Evolutionary conservation across 306 rosid genomes (phyloP).

Genomic region (Canavalia ensiformis): DNA sequence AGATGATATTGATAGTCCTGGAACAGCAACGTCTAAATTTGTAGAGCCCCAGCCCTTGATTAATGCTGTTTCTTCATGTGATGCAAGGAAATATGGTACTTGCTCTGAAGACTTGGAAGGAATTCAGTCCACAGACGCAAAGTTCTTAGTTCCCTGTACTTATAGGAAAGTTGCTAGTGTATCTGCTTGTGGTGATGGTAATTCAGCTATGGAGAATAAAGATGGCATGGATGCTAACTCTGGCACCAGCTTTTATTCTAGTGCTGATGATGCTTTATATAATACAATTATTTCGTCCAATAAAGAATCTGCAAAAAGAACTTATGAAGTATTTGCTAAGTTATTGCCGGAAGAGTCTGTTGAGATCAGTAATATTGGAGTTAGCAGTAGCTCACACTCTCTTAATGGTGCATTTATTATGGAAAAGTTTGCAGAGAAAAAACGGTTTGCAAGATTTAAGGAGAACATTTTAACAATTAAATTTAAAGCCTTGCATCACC

Average conservation of each 20-base stretch:
- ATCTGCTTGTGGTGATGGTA: slow-evolving; percentile 54
- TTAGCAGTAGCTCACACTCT: slow-evolving; percentile 41
- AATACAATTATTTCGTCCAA: slow-evolving; percentile 66
- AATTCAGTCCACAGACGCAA: slow-evolving; percentile 43
- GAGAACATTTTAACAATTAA: slow-evolving; percentile 80
- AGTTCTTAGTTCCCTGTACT: slow-evolving; percentile 49
- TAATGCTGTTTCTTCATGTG: slow-evolving; percentile 59
- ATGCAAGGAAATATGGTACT: slow-evolving; percentile 36
- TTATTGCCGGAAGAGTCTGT: slow-evolving; percentile 55
- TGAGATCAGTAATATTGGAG: slow-evolving; percentile 47
- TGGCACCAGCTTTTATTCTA: slow-evolving; percentile 38
- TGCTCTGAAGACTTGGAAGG: slow-evolving; percentile 53
- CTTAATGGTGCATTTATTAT: slow-evolving; percentile 40
- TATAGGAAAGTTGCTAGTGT: slow-evolving; percentile 49
- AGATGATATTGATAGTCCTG: slow-evolving; percentile 91
- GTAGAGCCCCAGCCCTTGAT: slow-evolving; percentile 65
- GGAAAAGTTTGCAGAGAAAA: slow-evolving; percentile 71
- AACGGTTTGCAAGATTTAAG: slow-evolving; percentile 69
- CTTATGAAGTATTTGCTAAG: slow-evolving; percentile 61
- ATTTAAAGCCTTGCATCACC: slow-evolving; percentile 78
- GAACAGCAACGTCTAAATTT: slow-evolving; percentile 86
- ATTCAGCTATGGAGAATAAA: slow-evolving; percentile 40
- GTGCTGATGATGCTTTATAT: slow-evolving; percentile 46
- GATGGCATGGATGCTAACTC: slow-evolving; percentile 35
- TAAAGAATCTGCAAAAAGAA: slow-evolving; percentile 64